Base-by-base conservation (phyloP, 2,329 filamentous ascomycete species). In the Talaromyces sp. region DNA sequence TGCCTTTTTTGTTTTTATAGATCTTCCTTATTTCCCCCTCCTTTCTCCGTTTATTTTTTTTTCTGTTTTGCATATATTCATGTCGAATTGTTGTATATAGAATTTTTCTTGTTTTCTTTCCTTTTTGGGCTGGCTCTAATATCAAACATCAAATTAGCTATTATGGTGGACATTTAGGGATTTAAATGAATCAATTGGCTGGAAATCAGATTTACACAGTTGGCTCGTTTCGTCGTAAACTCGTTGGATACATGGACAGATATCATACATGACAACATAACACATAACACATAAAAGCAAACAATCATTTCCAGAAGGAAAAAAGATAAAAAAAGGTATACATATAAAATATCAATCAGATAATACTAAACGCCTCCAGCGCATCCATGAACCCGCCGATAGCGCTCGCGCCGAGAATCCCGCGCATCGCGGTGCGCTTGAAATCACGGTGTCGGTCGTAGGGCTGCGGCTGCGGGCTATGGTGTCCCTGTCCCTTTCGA, bases 311-410 rank as follows among this genome's bases (percentile, higher is more conserved):
- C 14, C n/a, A n/a, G n/a, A n/a, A n/a, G n/a, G n/a, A n/a, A n/a
- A n/a, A 19, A 6, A 4, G 7, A 46, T n/a, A 46, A 9, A 29
- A n/a, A 0, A n/a, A 52, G 3, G 2, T n/a, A 29, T 3, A 29
- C 2, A n/a, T 52, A 52, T n/a, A 29, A 26, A 8, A 51, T 14
- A 27, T 38, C 5, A 26, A 7, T 61, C 31, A 61, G 24, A 61
- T 58, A 51, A 61, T 51, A 61, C 56, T 58, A 54, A 77, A 69
- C 2, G 69, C 70, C 57, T 76, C 74, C 50, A 77, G 59, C n/a
- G 74, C 74, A 66, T 75, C 71, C 64, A 77, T 66, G 58, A 76
- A 75, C 11, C 73, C 73, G 6, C 73, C 72, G 59, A 75, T 72
- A 14, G 74, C 74, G 17, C 72, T 71, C 24, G 71, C 70, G 3